Base-by-base conservation (phyloP, 2,329 filamentous ascomycete genomes). In the Fusarium mangiferae region DNA sequence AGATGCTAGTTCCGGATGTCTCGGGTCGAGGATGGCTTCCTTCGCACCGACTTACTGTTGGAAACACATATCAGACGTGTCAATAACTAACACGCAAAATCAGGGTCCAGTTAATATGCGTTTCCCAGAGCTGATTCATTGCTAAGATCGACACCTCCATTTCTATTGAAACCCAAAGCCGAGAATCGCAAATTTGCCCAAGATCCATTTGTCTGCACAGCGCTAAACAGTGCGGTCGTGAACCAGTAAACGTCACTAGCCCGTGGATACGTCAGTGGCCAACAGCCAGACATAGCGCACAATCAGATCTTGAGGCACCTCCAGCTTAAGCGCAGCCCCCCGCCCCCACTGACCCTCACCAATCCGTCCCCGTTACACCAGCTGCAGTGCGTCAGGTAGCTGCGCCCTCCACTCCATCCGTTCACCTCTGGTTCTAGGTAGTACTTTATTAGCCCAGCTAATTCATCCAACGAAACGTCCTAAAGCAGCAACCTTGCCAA, bases 231-330 rank as follows among this genome's bases (percentile, higher is more conserved):
- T 46, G 57, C 35, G 42, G 57, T 60, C 62, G 45, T 51, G 17
- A 70, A 36, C 69, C 70, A 71, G 62, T 74, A 52, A 75, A 71
- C 65, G 62, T 68, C 73, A 75, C 63, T 62, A 42, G 36, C 42
- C 45, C 39, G 46, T 49, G 48, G 66, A 36, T 73, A 73, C 65
- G 72, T 73, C 69, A 70, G 72, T 65, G 73, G 71, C 71, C 69
- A 75, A 54, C 60, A 68, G 36, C 46, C 68, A 62, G 61, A 56
- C 51, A 56, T 48, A 61, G 57, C 39, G 36, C 45, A 58, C 45
- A 45, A 67, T 38, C 65, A 49, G 51, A 62, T 62, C 58, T 62
- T 64, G 59, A 61, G 26, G 18, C 49, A 64, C 51, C 49, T 58
- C 56, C 7, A 58, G 42, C 56, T 58, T 68, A 70, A 74, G 71